Percentiles rank a stretch among this genome's conserved stretches.
These are phyloP conservation scores for Pseudozyma sp. DNA, from an alignment of 1,284 basidiomycete species.

Conservation along the genomic window DNA sequence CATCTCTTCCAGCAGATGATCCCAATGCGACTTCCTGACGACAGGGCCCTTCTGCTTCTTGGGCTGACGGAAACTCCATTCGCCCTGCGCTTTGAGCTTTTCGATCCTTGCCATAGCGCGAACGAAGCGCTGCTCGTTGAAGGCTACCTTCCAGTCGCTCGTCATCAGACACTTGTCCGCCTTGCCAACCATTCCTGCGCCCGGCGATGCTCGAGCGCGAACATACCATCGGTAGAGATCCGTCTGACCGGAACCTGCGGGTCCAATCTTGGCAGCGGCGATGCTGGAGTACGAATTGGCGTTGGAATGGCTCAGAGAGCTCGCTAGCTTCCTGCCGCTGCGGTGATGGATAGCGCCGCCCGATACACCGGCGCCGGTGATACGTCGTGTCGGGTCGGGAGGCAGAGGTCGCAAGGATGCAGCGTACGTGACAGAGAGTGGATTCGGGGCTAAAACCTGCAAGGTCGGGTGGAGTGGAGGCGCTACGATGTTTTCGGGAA, in stretches of 20 bases:
- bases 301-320: constrained; percentile 27
- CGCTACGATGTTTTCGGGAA: constrained; percentile 25
- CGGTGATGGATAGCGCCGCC: constrained; percentile 65
- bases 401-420: constrained; percentile 65
- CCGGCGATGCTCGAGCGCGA: constrained; percentile 61
- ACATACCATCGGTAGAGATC: constrained; percentile 66
- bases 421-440: constrained; percentile 65
- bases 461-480: constrained; percentile 60
- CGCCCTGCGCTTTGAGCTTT: constrained; percentile 79
- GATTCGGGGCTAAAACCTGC: constrained; percentile 62
- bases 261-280: constrained; percentile 45
- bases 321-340: constrained; percentile 44
- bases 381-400: constrained; percentile 62
- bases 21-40: constrained; percentile 89
- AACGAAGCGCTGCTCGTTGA: constrained; percentile 70
- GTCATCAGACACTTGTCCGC: constrained; percentile 67
- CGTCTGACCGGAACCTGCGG: constrained; percentile 55
- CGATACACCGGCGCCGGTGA: constrained; percentile 61
- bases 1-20: constrained; percentile 96
- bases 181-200: constrained; percentile 65
- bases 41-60: constrained; percentile 90
- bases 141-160: constrained; percentile 67
- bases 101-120: constrained; percentile 89
- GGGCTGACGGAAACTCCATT: constrained; percentile 94
- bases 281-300: constrained; percentile 42